phyloP scores from a whole-genome alignment of 129 eudicot genomes.

The Sambucus nigra region DNA sequence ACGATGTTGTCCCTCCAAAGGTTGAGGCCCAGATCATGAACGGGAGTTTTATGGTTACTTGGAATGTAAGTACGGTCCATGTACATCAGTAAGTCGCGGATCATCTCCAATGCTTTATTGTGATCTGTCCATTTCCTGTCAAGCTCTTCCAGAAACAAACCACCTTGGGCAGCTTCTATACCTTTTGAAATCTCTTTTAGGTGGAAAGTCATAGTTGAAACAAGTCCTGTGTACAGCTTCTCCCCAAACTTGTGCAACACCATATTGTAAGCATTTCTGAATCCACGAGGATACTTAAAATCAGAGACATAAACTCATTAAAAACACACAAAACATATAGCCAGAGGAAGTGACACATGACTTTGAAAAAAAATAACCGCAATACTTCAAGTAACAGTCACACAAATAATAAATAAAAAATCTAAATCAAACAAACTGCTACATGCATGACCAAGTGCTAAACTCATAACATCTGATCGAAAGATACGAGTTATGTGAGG shows the following conservation, averaged over 20 bases:
- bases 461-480: not conserved
- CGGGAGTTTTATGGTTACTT: slow-evolving; percentile 21
- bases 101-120: slow-evolving; percentile 27
- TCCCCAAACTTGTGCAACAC: slow-evolving; percentile 29
- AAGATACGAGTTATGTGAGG: not conserved
- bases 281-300: not conserved
- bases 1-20: slow-evolving; percentile 25
- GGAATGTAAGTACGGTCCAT: slow-evolving; percentile 25
- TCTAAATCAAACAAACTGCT: no score
- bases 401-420: no score
- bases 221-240: slow-evolving; percentile 25
- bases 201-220: slow-evolving; percentile 22
- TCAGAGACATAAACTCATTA: not conserved
- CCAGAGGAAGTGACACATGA: no score
- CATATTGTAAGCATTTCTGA: slow-evolving; percentile 30
- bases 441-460: no score
- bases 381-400: no score
- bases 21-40: slow-evolving; percentile 27
- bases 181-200: slow-evolving; percentile 19
- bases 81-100: slow-evolving; percentile 28
- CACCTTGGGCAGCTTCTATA: slow-evolving; percentile 22
- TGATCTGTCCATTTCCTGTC: slow-evolving; percentile 26
- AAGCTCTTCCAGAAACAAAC: slow-evolving; percentile 23
- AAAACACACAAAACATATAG: not conserved
- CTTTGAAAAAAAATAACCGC: no score